These are phyloP conservation scores for Fusarium cicatricum DNA, from an alignment of 2,329 filamentous ascomycete species.

Conservation along the genomic window DNA sequence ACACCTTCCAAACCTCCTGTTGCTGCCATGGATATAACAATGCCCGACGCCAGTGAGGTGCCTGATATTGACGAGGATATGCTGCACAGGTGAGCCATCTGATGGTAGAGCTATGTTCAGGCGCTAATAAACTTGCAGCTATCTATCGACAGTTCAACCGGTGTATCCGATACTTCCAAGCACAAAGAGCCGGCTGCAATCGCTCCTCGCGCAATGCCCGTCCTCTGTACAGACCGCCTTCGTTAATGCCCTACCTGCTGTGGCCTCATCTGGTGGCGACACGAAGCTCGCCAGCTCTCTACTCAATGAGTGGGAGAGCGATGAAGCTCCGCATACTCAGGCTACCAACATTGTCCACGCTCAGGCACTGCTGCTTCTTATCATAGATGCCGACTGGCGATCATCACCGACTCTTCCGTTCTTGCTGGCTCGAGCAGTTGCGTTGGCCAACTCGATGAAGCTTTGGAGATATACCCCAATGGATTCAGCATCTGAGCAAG, in stretches of 20 bases:
- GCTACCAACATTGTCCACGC: constrained; percentile 65
- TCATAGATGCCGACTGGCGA: constrained; percentile 67
- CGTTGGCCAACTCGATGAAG: constrained; percentile 70
- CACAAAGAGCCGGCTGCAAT: constrained; percentile 63
- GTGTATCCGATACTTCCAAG: constrained; percentile 72
- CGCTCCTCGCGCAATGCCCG: constrained; percentile 64
- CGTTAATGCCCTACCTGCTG: constrained; percentile 67
- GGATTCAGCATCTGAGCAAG: constrained; percentile 59
- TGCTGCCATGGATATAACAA: constrained; percentile 47
- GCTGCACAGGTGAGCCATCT: constrained; percentile 54
- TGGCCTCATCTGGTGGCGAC: constrained; percentile 51
- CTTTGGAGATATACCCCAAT: constrained; percentile 58
- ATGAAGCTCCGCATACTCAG: constrained; percentile 48
- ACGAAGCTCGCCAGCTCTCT: constrained; percentile 56
- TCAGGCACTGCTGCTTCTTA: constrained; percentile 72
- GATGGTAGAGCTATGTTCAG: background rate
- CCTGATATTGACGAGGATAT: constrained; percentile 54
- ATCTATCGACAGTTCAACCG: constrained; percentile 70
- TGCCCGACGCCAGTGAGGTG: constrained; percentile 46
- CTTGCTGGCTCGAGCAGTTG: constrained; percentile 71
- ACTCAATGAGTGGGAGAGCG: constrained; percentile 61
- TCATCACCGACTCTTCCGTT: constrained; percentile 57
- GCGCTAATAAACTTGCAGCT: constrained; percentile 52
- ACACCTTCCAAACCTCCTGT: constrained; percentile 49
- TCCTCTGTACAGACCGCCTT: constrained; percentile 69